Evolutionary conservation across 1,284 basidiomycete genomes (phyloP).

Genomic region (Leccinum fallax): DNA sequence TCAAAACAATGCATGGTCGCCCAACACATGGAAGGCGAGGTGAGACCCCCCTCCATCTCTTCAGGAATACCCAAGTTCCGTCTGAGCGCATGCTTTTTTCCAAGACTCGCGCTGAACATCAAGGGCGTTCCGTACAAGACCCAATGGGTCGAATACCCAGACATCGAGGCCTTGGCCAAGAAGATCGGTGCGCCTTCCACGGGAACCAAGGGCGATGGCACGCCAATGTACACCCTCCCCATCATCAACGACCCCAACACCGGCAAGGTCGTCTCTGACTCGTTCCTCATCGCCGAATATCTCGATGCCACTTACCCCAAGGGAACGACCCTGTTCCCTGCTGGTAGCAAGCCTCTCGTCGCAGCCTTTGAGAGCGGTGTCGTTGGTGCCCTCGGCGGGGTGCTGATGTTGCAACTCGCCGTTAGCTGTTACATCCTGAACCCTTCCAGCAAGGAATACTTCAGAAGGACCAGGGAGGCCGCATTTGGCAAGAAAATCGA

Average conservation of each 20-base stretch:
- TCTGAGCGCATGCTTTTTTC: background rate
- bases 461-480: slow-evolving; percentile 34
- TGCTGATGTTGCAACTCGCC: slow-evolving; percentile 23
- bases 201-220: slow-evolving; percentile 28
- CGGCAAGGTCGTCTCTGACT: slow-evolving; percentile 35
- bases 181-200: slow-evolving; percentile 37
- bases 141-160: slow-evolving; percentile 41
- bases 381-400: slow-evolving; percentile 7
- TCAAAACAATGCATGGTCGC: slow-evolving; percentile 31
- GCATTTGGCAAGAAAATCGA: slow-evolving; percentile 36
- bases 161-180: slow-evolving; percentile 37
- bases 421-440: slow-evolving; percentile 25
- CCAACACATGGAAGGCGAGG: slow-evolving; percentile 36
- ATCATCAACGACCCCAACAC: slow-evolving; percentile 39
- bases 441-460: slow-evolving; percentile 36
- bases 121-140: slow-evolving; percentile 44
- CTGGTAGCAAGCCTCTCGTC: slow-evolving; percentile 26
- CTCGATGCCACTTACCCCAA: slow-evolving; percentile 40
- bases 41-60: background rate
- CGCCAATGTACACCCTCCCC: slow-evolving; percentile 40
- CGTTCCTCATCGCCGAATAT: slow-evolving; percentile 41
- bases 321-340: slow-evolving; percentile 30
- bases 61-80: background rate
- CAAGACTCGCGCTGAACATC: slow-evolving; percentile 41
- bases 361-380: slow-evolving; percentile 27